These are phyloP conservation scores for Scutellaria barbata DNA, from an alignment of 257 asterid genomes.

Conservation along the genomic window DNA sequence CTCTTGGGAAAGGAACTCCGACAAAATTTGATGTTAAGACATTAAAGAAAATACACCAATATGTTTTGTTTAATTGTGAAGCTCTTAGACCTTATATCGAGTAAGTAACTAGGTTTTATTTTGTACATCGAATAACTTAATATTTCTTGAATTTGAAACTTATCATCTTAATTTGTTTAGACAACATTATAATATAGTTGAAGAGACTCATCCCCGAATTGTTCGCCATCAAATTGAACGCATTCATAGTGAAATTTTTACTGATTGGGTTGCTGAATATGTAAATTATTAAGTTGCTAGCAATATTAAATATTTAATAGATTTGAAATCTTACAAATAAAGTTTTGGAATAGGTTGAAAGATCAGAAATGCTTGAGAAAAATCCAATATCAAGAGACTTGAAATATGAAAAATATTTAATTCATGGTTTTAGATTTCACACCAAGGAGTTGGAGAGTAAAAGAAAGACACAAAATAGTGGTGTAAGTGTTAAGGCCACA, in stretches of 20 bases:
- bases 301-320: neutral
- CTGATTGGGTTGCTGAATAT: constrained; percentile 7
- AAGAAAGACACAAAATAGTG: too few relatives aligned
- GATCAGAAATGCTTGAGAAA: neutral
- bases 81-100: neutral
- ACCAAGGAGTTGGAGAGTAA: neutral
- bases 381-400: constrained; percentile 2
- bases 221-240: neutral
- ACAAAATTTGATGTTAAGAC: too few relatives aligned
- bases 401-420: neutral
- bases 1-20: neutral
- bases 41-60: too few relatives aligned
- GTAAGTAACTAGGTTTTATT: neutral
- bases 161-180: neutral
- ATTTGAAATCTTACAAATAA: neutral
- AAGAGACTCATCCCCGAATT: too few relatives aligned
- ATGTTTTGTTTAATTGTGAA: neutral
- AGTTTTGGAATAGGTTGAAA: neutral
- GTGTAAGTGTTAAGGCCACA: too few relatives aligned
- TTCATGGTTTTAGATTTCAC: constrained; percentile 4
- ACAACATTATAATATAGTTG: neutral
- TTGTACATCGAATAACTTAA: neutral
- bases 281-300: neutral
- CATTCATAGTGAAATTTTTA: constrained; percentile 3
- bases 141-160: neutral